These are phyloP conservation scores for Logfia minima DNA, from an alignment of 129 eudicot genomes.

Conservation along the genomic window DNA sequence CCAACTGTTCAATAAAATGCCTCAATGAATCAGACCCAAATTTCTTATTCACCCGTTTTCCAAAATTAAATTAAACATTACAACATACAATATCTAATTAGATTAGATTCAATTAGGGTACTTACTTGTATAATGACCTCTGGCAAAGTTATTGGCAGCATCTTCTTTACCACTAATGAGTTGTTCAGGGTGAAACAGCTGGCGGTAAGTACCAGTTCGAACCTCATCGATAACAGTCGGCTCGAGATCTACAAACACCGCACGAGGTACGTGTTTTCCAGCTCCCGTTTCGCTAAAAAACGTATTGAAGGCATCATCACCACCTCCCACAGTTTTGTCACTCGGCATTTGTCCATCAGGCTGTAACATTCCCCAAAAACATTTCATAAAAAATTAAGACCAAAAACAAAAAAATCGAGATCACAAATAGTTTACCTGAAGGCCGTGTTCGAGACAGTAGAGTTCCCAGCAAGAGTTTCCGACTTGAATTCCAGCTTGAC, in stretches of 20 bases:
- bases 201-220: constrained; percentile 30
- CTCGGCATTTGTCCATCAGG: constrained; percentile 36
- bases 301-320: constrained; percentile 38
- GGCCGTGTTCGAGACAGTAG: constrained; percentile 70
- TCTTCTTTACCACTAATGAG: constrained; percentile 62
- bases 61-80: neutral
- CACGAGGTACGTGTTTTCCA: constrained; percentile 34
- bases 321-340: constrained; percentile 37
- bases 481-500: constrained; percentile 81
- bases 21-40: constrained; percentile 8
- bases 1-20: constrained; percentile 52
- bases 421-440: constrained; percentile 34
- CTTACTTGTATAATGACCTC: constrained; percentile 3
- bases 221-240: constrained; percentile 37
- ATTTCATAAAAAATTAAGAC: neutral
- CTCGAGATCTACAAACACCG: constrained; percentile 38
- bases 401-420: neutral
- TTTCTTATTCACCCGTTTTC: neutral
- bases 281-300: constrained; percentile 38
- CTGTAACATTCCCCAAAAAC: constrained; percentile 2
- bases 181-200: constrained; percentile 42
- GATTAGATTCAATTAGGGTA: neutral
- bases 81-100: neutral
- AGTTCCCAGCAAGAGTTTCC: constrained; percentile 83
- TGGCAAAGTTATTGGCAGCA: constrained; percentile 36